Evolutionary conservation across 371 early-diverging fungal genomes (phyloP).

Genomic region (Parasitella parasitica): DNA sequence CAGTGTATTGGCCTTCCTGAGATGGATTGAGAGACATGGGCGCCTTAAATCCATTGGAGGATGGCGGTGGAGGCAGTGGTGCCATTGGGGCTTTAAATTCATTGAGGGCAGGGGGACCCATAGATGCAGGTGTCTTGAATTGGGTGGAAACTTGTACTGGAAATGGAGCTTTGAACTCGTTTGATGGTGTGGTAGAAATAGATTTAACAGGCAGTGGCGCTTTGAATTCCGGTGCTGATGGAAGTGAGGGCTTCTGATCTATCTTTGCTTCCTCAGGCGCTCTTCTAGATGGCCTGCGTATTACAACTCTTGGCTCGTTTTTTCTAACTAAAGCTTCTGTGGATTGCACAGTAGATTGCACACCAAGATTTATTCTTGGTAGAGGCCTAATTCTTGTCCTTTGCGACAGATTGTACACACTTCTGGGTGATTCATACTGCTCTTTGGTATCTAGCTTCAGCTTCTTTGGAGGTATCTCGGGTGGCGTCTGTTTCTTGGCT

Average conservation of each 20-base stretch:
- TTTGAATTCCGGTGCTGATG: neutral
- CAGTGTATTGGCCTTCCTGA: neutral
- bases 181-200: neutral
- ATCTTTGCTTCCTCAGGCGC: neutral
- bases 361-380: neutral
- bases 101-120: neutral
- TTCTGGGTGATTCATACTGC: neutral
- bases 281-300: neutral
- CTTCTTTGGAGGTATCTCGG: neutral
- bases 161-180: neutral
- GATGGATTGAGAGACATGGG: neutral
- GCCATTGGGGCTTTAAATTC: constrained; percentile 7
- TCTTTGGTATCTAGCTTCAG: neutral
- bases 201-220: neutral
- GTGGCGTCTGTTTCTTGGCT: neutral
- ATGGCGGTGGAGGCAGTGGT: neutral
- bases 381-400: neutral
- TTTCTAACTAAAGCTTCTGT: neutral
- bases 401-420: neutral
- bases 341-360: neutral
- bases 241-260: neutral
- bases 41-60: neutral
- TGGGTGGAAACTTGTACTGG: neutral
- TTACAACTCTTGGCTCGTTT: neutral
- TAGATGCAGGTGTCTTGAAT: neutral